Base-by-base conservation (phyloP, 2,329 filamentous ascomycete genomes). In the Raffaelea albimanens region DNA sequence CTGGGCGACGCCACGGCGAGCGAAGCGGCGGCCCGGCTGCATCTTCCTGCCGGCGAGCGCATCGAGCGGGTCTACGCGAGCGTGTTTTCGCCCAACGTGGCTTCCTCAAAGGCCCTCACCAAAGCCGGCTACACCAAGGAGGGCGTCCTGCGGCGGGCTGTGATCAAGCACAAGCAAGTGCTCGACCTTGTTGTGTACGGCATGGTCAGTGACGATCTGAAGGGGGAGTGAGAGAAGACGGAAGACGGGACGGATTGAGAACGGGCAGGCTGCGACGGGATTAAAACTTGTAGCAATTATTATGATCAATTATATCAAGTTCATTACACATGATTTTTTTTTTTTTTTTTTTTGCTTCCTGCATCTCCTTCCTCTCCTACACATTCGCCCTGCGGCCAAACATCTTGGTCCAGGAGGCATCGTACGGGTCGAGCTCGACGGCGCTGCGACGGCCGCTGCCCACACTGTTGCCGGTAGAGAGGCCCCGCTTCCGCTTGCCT, bases 361-460 rank as follows among this genome's bases (percentile, higher is more conserved):
- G 3, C 43, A 18, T 19, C 14, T 20, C n/a, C 9, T 9, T 25
- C 18, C 16, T 21, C n/a, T 21, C 23, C 44, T 31, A 4, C 36
- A n/a, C n/a, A 29, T 13, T 13, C 7, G 25, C 25, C 25, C 7
- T 29, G 7, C 25, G 25, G 25, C 66, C 65, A 59, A 74, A 75
- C 57, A 62, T 72, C 64, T 74, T 75, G 10, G 69, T 66, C 57
- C 69, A 70, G 23, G 55, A 47, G 3, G 71, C 69, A 57, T 78
- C 75, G 41, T 64, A 62, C n/a, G 53, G 52, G 41, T 67, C 60
- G 38, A 77, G 44, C 61, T 75, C 65, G 3, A 77, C 68, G 1
- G 75, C 75, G 38, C 64, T 58, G 40, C 61, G 52, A 13, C 22
- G 38, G 22, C 43, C 20, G n/a, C 11, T 29, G 5, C 2, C n/a